Evolutionary conservation across 495 filamentous ascomycete genomes (phyloP), one percentile per base, ranked within the genome.

Genomic region (Penicillium odoratum): DNA sequence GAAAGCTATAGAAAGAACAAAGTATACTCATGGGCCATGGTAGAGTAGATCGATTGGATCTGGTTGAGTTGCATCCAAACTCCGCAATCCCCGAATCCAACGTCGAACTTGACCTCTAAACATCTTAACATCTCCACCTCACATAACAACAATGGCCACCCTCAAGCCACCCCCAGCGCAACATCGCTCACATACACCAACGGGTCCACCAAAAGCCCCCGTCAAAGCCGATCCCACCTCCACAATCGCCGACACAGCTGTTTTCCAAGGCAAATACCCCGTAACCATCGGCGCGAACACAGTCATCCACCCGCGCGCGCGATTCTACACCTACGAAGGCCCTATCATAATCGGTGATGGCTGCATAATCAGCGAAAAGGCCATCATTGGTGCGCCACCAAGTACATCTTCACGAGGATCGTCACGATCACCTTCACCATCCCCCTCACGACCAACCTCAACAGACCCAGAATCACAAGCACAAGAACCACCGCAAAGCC

Each of bases 291-390:
- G 83, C 57, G 74, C 83, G 34, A 83, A 89, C 66, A 85, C 83
- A 15, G 83, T 96, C n/a, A 76, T 97, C 55, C 92, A 97, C 73
- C 92, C 92, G 2, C 88, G 91, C 55, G 81, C 85, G 0, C 80
- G 82, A 49, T 76, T 97, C 62, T 85, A 87, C 63, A 85, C 88
- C 1, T 76, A 80, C 40, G 75, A 82, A 46, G 92, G 89, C 0
- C 83, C 87, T 21, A 82, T 97, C 33, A 83, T 77, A 8, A 82
- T 97, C 47, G 90, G 89, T 0, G 83, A 85, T 10, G 78, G 83
- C 38, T 90, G 88, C 69, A 87, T 94, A 34, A 81, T 97, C 47
- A 82, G 85, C 59, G 92, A 97, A 74, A 86, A 88, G 48, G 76
- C 78, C 28, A 72, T 72, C 4, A 77, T 92, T n/a, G 86, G 84